Evolutionary conservation across 495 filamentous ascomycete genomes (phyloP), one percentile per base, ranked within the genome.

Genomic region (Aspergillus bertholletiae): DNA sequence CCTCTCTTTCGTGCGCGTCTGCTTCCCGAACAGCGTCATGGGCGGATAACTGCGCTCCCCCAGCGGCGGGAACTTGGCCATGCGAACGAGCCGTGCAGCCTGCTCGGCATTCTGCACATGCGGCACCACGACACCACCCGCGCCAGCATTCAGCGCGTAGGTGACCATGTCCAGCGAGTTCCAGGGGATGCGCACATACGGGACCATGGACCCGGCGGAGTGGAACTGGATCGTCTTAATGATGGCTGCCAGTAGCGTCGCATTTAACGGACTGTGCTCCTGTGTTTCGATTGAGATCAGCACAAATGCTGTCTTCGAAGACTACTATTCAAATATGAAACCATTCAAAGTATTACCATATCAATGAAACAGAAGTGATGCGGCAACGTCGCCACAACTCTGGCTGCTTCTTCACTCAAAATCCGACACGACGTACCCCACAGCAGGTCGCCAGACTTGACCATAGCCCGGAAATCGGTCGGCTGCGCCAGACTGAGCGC

Each of bases 341-440:
- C 9, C 27, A 44, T 3, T 13, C 34, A 50, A n/a, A n/a, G n/a
- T n/a, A n/a, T n/a, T n/a, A n/a, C 47, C 7, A 28, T 1, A 18
- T 50, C 47, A 15, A 50, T 21, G 30, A 50, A 50, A 17, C 47
- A 50, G 11, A 50, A 35, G n/a, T 50, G 47, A 21, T 50, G 30
- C 6, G 47, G 47, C 2, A 35, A n/a, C 2, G 47, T 22, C 13
- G 47, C 47, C 8, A 50, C 27, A 37, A 50, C 21, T 15, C 47
- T 15, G 11, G 47, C 47, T 13, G n/a, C 26, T 8, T 50, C 47
- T 18, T 50, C 47, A 20, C 11, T 7, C 13, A 28, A 28, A 9
- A 50, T 50, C 18, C 47, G 47, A 22, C 47, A 50, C 3, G 26
- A 7, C 3, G 47, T 50, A 15, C 47, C 47, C 47, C 47, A 50